These are phyloP conservation scores for Venturia asperata DNA, from an alignment of 2,329 filamentous ascomycete genomes.

Conservation along the genomic window DNA sequence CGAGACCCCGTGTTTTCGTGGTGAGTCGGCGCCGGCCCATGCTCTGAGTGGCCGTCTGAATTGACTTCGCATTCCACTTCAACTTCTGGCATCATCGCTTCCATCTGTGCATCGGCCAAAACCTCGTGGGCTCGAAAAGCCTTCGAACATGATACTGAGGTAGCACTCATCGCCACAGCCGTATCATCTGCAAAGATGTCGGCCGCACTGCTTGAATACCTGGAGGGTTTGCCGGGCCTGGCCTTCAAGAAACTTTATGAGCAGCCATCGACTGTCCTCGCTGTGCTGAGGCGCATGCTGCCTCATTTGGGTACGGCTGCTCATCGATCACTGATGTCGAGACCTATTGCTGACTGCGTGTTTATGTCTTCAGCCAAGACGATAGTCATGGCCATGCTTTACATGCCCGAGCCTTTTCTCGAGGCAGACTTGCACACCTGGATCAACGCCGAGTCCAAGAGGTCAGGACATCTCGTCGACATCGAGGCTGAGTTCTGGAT, in stretches of 20 bases:
- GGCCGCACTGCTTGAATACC: slow-evolving; percentile 62
- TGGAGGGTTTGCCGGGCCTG: slow-evolving; percentile 82
- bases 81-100: not conserved
- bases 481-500: not conserved
- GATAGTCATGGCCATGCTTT: slow-evolving; percentile 91
- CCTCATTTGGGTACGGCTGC: slow-evolving; percentile 66
- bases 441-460: slow-evolving; percentile 63
- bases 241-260: slow-evolving; percentile 90
- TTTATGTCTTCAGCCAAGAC: slow-evolving; percentile 62
- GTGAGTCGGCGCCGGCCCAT: not conserved
- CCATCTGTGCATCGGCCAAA: not conserved
- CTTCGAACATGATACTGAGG: slow-evolving; percentile 19
- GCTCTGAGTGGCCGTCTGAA: not conserved
- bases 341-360: not conserved
- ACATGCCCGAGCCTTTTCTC: slow-evolving; percentile 73
- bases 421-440: slow-evolving; percentile 77
- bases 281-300: slow-evolving; percentile 95
- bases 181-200: slow-evolving; percentile 18
- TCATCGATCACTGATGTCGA: not conserved
- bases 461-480: slow-evolving; percentile 33
- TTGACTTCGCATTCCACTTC: not conserved
- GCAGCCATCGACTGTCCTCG: slow-evolving; percentile 89
- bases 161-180: slow-evolving; percentile 6
- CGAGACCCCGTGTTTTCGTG: not conserved
- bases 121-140: slow-evolving; percentile 3